Evolutionary conservation across 2,329 filamentous ascomycete genomes (phyloP).

Genomic region (Aotearoamyces nothofagi): DNA sequence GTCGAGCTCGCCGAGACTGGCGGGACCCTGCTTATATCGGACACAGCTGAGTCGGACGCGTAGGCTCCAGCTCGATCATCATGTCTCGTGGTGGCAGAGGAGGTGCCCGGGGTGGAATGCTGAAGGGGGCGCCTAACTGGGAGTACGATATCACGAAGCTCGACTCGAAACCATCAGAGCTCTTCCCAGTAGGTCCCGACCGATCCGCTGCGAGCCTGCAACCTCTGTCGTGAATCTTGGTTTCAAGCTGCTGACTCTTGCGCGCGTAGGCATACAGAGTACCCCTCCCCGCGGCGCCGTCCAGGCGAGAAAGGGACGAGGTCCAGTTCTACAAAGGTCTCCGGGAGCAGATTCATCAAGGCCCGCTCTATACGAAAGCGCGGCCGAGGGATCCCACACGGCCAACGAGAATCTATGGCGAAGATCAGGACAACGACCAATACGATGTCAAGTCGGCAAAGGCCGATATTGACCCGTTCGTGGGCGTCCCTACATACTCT

Average conservation of each 20-base stretch:
- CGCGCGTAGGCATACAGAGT: slow-evolving; percentile 16
- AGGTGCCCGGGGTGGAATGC: slow-evolving; percentile 7
- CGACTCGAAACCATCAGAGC: slow-evolving; percentile 26
- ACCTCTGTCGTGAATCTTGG: slow-evolving; percentile 1
- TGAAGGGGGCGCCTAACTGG: slow-evolving; percentile 19
- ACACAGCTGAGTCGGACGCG: no score
- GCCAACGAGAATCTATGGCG: slow-evolving; percentile 25
- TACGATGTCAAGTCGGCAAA: slow-evolving; percentile 12
- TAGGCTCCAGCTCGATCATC: no score
- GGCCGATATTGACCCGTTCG: slow-evolving; percentile 42
- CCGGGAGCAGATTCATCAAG: slow-evolving; percentile 39
- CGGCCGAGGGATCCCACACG: slow-evolving; percentile 11
- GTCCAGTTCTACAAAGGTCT: slow-evolving; percentile 30
- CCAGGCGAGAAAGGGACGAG: slow-evolving; percentile 26
- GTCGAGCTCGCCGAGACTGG: no score
- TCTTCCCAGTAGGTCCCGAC: slow-evolving; percentile 27
- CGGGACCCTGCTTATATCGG: no score
- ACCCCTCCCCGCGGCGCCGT: slow-evolving; percentile 24
- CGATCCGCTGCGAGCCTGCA: slow-evolving; percentile 1
- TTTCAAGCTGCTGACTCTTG: slow-evolving; percentile 2
- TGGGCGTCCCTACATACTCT: slow-evolving; percentile 43
- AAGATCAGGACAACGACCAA: slow-evolving; percentile 20
- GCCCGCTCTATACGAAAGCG: slow-evolving; percentile 34
- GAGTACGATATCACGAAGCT: slow-evolving; percentile 15
- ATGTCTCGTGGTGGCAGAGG: slow-evolving; percentile 13